These are phyloP conservation scores for Neurospora discreta DNA, from an alignment of 495 filamentous ascomycete species.

Conservation along the genomic window DNA sequence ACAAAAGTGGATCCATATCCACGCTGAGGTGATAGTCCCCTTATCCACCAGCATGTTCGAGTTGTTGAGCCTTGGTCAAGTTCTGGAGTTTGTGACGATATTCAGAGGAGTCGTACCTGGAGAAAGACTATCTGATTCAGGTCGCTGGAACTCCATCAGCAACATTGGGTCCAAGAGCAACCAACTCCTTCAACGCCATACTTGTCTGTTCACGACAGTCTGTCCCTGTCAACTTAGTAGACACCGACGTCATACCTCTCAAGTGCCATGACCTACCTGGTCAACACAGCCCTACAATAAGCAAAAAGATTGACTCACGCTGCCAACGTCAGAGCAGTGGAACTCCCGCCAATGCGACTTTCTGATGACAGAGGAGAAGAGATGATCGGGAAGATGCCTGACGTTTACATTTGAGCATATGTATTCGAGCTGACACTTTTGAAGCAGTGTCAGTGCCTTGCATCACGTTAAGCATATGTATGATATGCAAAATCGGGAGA, in stretches of 20 bases:
- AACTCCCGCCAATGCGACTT: background rate
- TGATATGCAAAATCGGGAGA: background rate
- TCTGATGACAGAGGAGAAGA: background rate
- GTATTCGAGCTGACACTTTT: background rate
- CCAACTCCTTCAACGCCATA: background rate
- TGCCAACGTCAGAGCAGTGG: background rate
- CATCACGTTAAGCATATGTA: background rate
- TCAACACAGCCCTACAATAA: background rate
- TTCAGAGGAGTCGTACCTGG: background rate
- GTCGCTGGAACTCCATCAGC: background rate
- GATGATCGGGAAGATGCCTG: background rate
- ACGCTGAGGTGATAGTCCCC: background rate
- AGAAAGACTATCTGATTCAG: background rate
- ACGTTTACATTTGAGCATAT: background rate
- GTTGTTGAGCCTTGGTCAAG: background rate
- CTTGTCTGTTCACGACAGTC: background rate
- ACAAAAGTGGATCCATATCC: background rate
- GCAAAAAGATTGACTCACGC: background rate
- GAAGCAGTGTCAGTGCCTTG: background rate
- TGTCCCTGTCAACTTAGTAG: background rate
- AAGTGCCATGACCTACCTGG: background rate
- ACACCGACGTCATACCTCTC: background rate
- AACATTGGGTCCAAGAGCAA: background rate
- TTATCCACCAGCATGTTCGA: background rate
- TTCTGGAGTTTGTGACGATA: background rate